These are phyloP conservation scores for Endothia cerciana DNA, from an alignment of 2,329 filamentous ascomycete species.

Conservation along the genomic window DNA sequence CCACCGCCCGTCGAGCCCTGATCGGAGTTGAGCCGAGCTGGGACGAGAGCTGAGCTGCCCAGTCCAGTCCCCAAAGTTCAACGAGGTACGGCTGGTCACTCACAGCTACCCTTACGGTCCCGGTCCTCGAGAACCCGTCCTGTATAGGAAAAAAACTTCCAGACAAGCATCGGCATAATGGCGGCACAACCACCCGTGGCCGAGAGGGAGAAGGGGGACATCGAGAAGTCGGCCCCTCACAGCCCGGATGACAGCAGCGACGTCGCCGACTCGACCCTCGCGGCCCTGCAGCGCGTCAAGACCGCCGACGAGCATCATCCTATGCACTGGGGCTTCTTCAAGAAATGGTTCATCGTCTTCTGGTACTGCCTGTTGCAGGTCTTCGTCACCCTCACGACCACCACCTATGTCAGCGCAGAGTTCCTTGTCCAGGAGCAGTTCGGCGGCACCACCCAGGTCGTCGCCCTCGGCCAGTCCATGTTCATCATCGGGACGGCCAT, in stretches of 20 bases:
- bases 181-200: slow-evolving; percentile 7
- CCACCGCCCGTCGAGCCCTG: not conserved
- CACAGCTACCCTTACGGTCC: no score
- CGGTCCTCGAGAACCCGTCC: no score
- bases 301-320: slow-evolving; percentile 35
- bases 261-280: slow-evolving; percentile 33
- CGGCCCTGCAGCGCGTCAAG: slow-evolving; percentile 35
- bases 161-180: not conserved
- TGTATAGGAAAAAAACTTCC: no score
- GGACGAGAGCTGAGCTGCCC: slow-evolving; percentile 8
- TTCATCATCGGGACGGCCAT: slow-evolving; percentile 48
- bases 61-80: not conserved
- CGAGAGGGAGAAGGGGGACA: slow-evolving; percentile 17
- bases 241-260: slow-evolving; percentile 21
- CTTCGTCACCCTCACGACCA: slow-evolving; percentile 44
- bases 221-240: slow-evolving; percentile 23
- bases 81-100: not conserved
- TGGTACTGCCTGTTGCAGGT: slow-evolving; percentile 40
- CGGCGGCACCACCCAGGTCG: slow-evolving; percentile 42
- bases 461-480: slow-evolving; percentile 45
- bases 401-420: slow-evolving; percentile 45
- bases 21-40: slow-evolving; percentile 14
- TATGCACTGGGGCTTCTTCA: slow-evolving; percentile 36
- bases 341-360: slow-evolving; percentile 37
- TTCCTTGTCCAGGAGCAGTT: slow-evolving; percentile 43